phyloP scores from a whole-genome alignment of 495 filamentous ascomycete genomes.

The Articulospora tetracladia region DNA sequence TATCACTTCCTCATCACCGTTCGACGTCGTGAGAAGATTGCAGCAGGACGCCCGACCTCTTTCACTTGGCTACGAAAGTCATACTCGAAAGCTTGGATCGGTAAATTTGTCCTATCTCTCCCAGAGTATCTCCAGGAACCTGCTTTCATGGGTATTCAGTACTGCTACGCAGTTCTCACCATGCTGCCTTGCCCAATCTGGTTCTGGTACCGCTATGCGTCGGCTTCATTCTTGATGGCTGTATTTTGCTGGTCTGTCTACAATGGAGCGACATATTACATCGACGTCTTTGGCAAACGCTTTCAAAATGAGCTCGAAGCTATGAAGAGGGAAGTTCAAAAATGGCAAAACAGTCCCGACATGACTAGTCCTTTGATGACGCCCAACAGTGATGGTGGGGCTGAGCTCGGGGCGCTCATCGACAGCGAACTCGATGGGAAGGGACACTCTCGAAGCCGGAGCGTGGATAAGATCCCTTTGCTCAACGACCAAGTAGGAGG shows the following conservation, averaged over 20 bases:
- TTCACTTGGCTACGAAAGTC: constrained; percentile 95
- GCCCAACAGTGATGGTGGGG: constrained; percentile 26
- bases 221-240: constrained; percentile 66
- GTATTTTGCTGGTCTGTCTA: constrained; percentile 91
- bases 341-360: constrained; percentile 69
- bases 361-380: constrained; percentile 36
- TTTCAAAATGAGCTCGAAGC: constrained; percentile 96
- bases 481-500: constrained; percentile 40
- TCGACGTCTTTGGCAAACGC: constrained; percentile 92
- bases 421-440: constrained; percentile 6
- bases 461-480: constrained; percentile 53
- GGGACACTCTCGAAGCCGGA: constrained; percentile 20
- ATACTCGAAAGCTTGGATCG: constrained; percentile 84
- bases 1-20: constrained; percentile 96
- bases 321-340: constrained; percentile 82
- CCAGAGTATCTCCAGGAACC: constrained; percentile 75
- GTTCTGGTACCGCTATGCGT: constrained; percentile 87
- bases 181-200: constrained; percentile 94
- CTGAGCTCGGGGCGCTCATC: constrained; percentile 15
- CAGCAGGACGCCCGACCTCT: constrained; percentile 89
- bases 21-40: constrained; percentile 87
- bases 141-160: constrained; percentile 96
- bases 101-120: constrained; percentile 74
- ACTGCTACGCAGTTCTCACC: constrained; percentile 80
- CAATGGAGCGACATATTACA: constrained; percentile 95